Base-by-base conservation (phyloP, 148 eudicot genomes). In the Cornus kousa region DNA sequence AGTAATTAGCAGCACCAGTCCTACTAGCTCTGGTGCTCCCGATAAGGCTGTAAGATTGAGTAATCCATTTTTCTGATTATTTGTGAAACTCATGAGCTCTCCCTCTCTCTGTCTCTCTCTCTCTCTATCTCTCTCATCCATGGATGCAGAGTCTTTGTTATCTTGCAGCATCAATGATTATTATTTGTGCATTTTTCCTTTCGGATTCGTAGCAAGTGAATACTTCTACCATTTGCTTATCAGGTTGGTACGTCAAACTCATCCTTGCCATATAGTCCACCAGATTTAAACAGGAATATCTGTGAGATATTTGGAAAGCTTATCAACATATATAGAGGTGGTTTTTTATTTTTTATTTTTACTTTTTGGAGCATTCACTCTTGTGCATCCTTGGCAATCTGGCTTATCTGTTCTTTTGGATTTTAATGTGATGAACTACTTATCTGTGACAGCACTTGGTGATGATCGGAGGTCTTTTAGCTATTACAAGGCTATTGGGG, bases 381-480 rank as follows among this genome's bases (percentile, higher is more conserved):
- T 40, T 67, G 40, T 57, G n/a, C 74, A 62, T 6, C 33, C 43
- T 62, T 65, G 28, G 8, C 31, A 22, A 66, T 79, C 33, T 66
- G 70, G 55, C 13, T 16, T 62, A 7, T 31, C 13, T n/a, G 19
- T 48, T 5, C 22, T 68, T 76, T 33, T 11, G 43, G 48, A n/a
- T 35, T 11, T 31, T 74, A 73, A 53, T 74, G 17, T 39, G 62
- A 67, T 50, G 31, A 37, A 78, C 48, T 77, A 16, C 19, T 71
- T 68, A 73, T 33, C 5, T 32, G 10, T 74, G 46, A 71, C 77
- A 96, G 98, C 99, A 48, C 82, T 96, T 82, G 98, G 99, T 73
- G 99, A 96, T 78, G 99, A 93, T 69, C 87, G 99, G 74, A 90
- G 99, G 84, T 96, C 99, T 65, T 93, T 88, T 78, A 93, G 99